Conservation (phyloP, 257 asterid genomes). For the Leonotis leonurus region DNA sequence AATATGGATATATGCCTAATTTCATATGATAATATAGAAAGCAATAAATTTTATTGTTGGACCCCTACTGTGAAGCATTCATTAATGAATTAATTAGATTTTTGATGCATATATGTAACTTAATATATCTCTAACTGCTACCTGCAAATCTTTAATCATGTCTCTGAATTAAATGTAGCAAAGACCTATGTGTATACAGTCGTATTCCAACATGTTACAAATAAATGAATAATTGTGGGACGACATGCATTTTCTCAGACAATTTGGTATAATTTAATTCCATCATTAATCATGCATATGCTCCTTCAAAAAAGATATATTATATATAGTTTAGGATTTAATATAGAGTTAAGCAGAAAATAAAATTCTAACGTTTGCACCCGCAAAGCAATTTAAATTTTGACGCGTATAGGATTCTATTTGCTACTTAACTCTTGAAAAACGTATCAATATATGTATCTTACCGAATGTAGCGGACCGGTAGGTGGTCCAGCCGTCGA, state of each 20-base stretch:
- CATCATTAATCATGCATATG: neutral
- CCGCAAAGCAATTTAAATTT: too few species aligned
- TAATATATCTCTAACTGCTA: constrained; percentile 5
- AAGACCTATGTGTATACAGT: neutral
- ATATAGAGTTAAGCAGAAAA: too few species aligned
- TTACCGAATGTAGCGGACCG: constrained; percentile 58
- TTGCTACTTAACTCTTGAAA: too few species aligned
- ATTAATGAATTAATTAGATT: neutral
- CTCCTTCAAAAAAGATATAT: too few species aligned
- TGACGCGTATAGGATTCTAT: too few species aligned
- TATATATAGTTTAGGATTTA: too few species aligned
- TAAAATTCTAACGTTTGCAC: too few species aligned
- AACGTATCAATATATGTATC: too few species aligned
- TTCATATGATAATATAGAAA: neutral
- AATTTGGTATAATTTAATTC: neutral
- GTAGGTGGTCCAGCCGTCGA: constrained; percentile 46
- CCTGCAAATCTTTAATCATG: constrained; percentile 5
- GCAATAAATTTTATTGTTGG: neutral
- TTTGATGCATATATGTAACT: neutral
- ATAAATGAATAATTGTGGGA: neutral
- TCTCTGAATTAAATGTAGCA: constrained; percentile 8
- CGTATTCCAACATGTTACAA: neutral
- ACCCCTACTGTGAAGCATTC: neutral
- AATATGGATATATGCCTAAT: neutral
- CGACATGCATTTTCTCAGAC: neutral